Evolutionary conservation across 2,329 filamentous ascomycete genomes (phyloP).

Genomic region (Helminthosporium solani): DNA sequence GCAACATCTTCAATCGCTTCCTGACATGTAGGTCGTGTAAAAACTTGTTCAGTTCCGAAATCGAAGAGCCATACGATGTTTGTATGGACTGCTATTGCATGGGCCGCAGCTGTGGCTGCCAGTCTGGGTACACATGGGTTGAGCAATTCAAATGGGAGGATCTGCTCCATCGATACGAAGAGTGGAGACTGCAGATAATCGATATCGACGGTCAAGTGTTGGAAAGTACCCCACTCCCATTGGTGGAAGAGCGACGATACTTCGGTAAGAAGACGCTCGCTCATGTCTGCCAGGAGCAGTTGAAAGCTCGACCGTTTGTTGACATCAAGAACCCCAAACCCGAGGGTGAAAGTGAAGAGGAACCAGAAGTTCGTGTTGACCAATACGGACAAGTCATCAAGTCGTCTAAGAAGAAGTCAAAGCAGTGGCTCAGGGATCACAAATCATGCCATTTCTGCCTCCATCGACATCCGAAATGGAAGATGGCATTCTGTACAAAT

Average conservation of each 20-base stretch:
- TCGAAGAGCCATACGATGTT: slow-evolving; percentile 87
- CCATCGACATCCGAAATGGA: slow-evolving; percentile 78
- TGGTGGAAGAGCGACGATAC: slow-evolving; percentile 68
- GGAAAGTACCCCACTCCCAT: slow-evolving; percentile 65
- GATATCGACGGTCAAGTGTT: slow-evolving; percentile 67
- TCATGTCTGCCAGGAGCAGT: slow-evolving; percentile 89
- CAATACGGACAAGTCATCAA: slow-evolving; percentile 65
- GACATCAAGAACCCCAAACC: slow-evolving; percentile 68
- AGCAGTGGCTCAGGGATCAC: slow-evolving; percentile 52
- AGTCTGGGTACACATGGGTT: slow-evolving; percentile 83
- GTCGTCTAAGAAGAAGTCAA: slow-evolving; percentile 60
- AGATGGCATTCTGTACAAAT: slow-evolving; percentile 75
- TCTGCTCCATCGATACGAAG: slow-evolving; percentile 74
- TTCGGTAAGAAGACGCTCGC: slow-evolving; percentile 77
- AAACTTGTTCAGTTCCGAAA: slow-evolving; percentile 63
- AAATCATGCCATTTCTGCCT: slow-evolving; percentile 78
- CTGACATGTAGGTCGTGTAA: slow-evolving; percentile 87
- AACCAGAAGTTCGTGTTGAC: slow-evolving; percentile 60
- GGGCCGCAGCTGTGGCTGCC: slow-evolving; percentile 87
- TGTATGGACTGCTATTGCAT: slow-evolving; percentile 99
- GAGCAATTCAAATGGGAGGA: slow-evolving; percentile 90
- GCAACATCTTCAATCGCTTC: slow-evolving; percentile 97
- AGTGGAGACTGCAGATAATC: slow-evolving; percentile 78
- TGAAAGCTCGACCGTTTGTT: slow-evolving; percentile 76
- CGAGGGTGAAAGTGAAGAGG: slow-evolving; percentile 50